A percentile compares a stretch with the other conserved stretches of the same genome.
phyloP scores from a whole-genome alignment of 1,284 basidiomycete species.

The Chiua sp. region DNA sequence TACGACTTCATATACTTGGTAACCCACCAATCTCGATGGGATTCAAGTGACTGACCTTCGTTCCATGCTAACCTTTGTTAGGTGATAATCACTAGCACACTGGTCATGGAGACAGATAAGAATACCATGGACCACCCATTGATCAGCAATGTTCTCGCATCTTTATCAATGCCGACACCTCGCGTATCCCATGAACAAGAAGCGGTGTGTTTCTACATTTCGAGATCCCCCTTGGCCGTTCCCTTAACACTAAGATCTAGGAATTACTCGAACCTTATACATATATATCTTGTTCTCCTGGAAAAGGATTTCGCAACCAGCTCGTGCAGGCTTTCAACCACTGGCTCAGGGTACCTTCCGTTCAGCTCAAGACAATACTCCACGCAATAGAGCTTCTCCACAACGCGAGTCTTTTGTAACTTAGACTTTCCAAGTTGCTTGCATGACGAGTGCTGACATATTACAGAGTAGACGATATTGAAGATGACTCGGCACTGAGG shows the following conservation, averaged over 20 bases:
- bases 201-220: constrained; percentile 16
- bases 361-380: constrained; percentile 76
- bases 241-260: constrained; percentile 11
- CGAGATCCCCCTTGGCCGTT: neutral
- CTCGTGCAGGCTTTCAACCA: constrained; percentile 93
- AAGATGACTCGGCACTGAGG: constrained; percentile 79
- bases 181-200: constrained; percentile 21
- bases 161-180: constrained; percentile 16
- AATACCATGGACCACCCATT: constrained; percentile 24
- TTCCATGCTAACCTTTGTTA: too few species aligned
- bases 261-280: constrained; percentile 88
- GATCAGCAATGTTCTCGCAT: constrained; percentile 29
- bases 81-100: too few species aligned
- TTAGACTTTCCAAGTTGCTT: neutral
- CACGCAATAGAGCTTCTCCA: constrained; percentile 91
- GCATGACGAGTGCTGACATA: neutral
- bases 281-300: constrained; percentile 86
- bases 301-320: constrained; percentile 92
- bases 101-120: too few species aligned
- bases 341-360: constrained; percentile 85
- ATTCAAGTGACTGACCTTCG: too few species aligned
- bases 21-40: too few species aligned
- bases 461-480: constrained; percentile 81
- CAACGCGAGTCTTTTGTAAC: constrained; percentile 75
- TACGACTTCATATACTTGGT: too few species aligned